phyloP scores from a whole-genome alignment of 2,329 filamentous ascomycete species.

The Fusarium camptoceras region DNA sequence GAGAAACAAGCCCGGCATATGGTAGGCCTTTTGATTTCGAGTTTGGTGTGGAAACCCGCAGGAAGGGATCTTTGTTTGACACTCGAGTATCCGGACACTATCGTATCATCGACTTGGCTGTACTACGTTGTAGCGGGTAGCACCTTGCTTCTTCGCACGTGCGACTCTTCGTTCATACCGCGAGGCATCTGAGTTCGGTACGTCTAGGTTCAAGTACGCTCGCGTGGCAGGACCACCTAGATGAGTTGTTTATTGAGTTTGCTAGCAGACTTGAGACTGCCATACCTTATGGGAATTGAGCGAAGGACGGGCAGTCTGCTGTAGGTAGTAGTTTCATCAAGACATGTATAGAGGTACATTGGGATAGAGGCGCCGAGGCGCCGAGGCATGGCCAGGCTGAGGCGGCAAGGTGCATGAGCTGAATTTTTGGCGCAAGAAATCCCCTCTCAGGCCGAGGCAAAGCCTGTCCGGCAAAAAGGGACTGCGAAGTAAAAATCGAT shows the following conservation, averaged over 20 bases:
- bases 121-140: not conserved
- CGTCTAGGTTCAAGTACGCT: constrained; percentile 1
- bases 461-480: not conserved
- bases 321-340: not conserved
- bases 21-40: constrained; percentile 2
- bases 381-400: not conserved
- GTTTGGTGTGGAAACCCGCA: constrained; percentile 11
- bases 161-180: not conserved
- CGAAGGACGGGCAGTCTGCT: constrained; percentile 12
- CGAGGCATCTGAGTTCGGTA: constrained; percentile 16
- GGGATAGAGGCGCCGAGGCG: not conserved
- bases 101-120: not conserved
- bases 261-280: not conserved
- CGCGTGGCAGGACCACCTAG: constrained; percentile 3
- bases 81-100: not conserved
- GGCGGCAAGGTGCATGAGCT: constrained; percentile 20
- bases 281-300: not conserved
- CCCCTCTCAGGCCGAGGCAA: not conserved
- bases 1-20: constrained; percentile 14
- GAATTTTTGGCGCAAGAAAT: constrained; percentile 4
- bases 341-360: not conserved
- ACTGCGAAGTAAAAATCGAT: not conserved
- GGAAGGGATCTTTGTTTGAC: constrained; percentile 10
- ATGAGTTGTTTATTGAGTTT: constrained; percentile 4
- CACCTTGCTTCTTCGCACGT: not conserved